Evolutionary conservation across 2,329 filamentous ascomycete genomes (phyloP).

Genomic region (Ceratocystiopsis sp.): DNA sequence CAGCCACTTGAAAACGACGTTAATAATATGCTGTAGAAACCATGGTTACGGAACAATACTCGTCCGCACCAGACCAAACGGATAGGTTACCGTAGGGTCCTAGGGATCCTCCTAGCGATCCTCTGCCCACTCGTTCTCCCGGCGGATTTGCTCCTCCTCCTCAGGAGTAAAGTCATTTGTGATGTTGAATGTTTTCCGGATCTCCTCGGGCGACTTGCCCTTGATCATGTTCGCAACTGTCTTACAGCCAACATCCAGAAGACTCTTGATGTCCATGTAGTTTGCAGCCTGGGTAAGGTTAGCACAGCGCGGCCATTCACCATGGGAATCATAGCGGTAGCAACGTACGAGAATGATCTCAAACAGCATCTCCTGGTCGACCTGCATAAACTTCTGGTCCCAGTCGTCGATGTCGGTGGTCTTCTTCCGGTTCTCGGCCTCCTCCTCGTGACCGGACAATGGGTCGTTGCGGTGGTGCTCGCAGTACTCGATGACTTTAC

Average conservation of each 20-base stretch:
- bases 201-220: conserved; percentile 98
- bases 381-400: conserved; percentile 99
- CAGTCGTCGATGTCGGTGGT: conserved; percentile 98
- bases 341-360: conserved; percentile 87
- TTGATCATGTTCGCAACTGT: conserved; percentile 99
- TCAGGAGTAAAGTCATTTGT: conserved; percentile 98
- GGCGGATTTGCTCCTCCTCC: conserved; percentile 93
- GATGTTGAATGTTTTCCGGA: conserved; percentile 99
- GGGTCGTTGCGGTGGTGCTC: conserved; percentile 86
- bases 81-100: no score
- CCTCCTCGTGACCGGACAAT: conserved; percentile 64
- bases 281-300: conserved; percentile 57
- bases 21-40: no score
- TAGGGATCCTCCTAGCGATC: no score
- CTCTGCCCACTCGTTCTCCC: conserved; percentile 85
- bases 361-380: conserved; percentile 98
- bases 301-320: background rate
- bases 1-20: no score
- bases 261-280: conserved; percentile 96
- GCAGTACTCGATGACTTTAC: conserved; percentile 98
- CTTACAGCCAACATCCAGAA: conserved; percentile 97
- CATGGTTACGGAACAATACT: no score
- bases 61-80: no score
- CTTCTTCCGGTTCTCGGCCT: conserved; percentile 90
- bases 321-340: background rate